Conservation (phyloP, 75 land plant species). For the Selaginella tamariscina region DNA sequence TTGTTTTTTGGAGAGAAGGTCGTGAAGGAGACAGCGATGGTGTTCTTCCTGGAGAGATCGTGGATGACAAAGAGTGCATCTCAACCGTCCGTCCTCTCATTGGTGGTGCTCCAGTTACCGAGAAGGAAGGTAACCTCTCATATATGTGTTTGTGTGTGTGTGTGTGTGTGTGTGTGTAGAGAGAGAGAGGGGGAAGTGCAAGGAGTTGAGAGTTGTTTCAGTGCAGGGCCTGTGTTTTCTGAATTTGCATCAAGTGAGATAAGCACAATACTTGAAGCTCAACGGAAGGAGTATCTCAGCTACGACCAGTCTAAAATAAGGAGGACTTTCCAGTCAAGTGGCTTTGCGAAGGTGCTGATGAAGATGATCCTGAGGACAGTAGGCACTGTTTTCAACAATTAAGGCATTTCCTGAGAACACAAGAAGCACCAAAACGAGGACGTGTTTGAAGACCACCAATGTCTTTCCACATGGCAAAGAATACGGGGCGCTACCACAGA, state of each 20-base stretch:
- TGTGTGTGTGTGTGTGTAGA: too few species aligned
- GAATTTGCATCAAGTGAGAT: not conserved
- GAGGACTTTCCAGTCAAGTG: not conserved
- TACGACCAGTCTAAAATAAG: not conserved
- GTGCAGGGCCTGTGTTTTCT: not conserved
- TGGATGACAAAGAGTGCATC: conserved; percentile 6
- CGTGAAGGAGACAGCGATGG: not conserved
- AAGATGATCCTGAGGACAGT: not conserved
- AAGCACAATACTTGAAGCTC: not conserved
- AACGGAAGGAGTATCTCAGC: too few species aligned
- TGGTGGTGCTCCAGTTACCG: not conserved
- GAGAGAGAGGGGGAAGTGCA: too few species aligned
- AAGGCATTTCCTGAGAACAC: not conserved
- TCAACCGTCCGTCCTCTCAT: not conserved
- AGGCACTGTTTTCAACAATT: not conserved
- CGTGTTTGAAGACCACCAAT: not conserved
- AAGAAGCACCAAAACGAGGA: not conserved
- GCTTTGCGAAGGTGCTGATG: not conserved
- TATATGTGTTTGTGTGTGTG: too few species aligned
- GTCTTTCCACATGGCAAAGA: too few species aligned
- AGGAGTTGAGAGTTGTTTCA: too few species aligned
- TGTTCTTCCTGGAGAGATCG: conserved; percentile 24
- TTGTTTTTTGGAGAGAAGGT: not conserved
- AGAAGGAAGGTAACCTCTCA: not conserved
- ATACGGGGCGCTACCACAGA: too few species aligned